Conservation (phyloP, 257 asterid species). For the Henckelia pumila region DNA sequence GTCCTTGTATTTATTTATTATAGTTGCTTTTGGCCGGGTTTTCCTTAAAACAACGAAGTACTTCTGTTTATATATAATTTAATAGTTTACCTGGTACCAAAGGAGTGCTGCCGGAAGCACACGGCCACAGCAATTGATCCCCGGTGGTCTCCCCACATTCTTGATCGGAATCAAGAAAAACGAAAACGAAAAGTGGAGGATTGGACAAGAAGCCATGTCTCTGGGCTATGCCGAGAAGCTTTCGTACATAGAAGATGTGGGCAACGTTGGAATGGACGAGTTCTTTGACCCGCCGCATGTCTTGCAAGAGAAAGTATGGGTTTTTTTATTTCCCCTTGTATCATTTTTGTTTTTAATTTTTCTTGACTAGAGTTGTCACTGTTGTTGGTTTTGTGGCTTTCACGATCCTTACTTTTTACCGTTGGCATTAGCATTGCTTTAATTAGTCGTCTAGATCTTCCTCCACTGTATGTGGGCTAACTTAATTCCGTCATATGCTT, state of each 20-base stretch:
- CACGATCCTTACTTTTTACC: slow-evolving; percentile 24
- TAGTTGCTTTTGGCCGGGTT: no score
- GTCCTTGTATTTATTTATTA: no score
- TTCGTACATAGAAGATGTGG: slow-evolving; percentile 87
- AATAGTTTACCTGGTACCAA: background rate
- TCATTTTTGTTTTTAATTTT: slow-evolving; percentile 9
- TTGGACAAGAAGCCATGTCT: slow-evolving; percentile 48
- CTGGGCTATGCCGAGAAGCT: slow-evolving; percentile 95
- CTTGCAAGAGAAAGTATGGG: slow-evolving; percentile 67
- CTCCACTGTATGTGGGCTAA: slow-evolving; percentile 14
- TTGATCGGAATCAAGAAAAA: background rate
- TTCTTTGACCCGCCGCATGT: slow-evolving; percentile 67
- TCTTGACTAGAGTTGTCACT: background rate
- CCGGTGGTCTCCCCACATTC: background rate
- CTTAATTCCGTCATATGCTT: slow-evolving; percentile 4
- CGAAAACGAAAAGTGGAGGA: background rate
- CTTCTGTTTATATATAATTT: no score
- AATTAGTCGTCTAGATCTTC: slow-evolving; percentile 23
- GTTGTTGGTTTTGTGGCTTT: slow-evolving; percentile 19
- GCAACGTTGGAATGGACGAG: slow-evolving; percentile 93
- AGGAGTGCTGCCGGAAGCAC: background rate
- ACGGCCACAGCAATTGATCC: background rate
- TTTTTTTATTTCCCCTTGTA: background rate
- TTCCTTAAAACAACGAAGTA: no score
- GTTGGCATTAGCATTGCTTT: slow-evolving; percentile 24